Evolutionary conservation across 345 rosid species (phyloP).

Genomic region (Aethionema arabicum): DNA sequence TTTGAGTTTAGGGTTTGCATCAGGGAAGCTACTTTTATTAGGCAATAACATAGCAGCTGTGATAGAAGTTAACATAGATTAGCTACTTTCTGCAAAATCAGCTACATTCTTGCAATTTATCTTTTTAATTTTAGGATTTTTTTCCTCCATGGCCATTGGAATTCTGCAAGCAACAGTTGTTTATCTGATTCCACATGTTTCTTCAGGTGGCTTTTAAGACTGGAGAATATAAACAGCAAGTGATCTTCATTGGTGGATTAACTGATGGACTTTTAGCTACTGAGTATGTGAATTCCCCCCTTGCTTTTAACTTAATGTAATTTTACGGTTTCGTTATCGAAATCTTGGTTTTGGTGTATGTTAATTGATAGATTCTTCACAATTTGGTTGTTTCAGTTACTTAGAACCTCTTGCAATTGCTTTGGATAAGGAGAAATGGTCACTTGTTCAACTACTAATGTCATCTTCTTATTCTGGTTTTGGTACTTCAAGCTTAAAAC

Average conservation of each 20-base stretch:
- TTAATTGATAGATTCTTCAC: constrained; percentile 7
- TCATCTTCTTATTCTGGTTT: constrained; percentile 89
- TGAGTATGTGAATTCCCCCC: constrained; percentile 55
- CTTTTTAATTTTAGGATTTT: not conserved
- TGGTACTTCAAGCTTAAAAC: constrained; percentile 88
- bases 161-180: constrained; percentile 7
- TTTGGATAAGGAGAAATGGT: constrained; percentile 92
- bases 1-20: constrained; percentile 16
- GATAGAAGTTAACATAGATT: constrained; percentile 16
- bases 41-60: constrained; percentile 9
- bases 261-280: constrained; percentile 89
- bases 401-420: constrained; percentile 93
- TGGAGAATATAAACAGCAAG: constrained; percentile 88
- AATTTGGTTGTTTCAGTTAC: constrained; percentile 51
- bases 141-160: not conserved
- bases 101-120: not conserved
- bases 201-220: constrained; percentile 92
- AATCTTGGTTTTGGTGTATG: constrained; percentile 6
- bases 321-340: not conserved
- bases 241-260: constrained; percentile 81
- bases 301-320: not conserved
- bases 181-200: constrained; percentile 9
- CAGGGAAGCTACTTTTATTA: constrained; percentile 5
- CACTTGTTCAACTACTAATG: constrained; percentile 85
- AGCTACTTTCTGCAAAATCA: not conserved